phyloP scores from a whole-genome alignment of 73 alveolate genomes.

The Paramecium sonneborni region DNA sequence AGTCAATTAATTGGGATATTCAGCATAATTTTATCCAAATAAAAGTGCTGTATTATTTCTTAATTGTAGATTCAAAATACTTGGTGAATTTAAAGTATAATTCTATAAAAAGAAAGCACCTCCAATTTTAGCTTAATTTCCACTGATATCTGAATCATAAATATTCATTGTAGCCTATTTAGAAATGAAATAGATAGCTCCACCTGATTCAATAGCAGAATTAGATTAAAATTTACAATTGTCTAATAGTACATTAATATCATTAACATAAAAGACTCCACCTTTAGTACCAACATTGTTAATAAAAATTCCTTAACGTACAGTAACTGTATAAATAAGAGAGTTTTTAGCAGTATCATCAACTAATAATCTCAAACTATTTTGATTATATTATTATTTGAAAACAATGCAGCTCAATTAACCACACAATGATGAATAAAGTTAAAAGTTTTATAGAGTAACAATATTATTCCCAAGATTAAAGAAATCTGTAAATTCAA shows the following conservation, averaged over 20 bases:
- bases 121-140: not conserved
- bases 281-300: not conserved
- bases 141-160: not conserved
- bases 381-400: not conserved
- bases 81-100: not conserved
- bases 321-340: not conserved
- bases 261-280: not conserved
- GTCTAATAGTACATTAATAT: not conserved
- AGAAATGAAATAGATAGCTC: not conserved
- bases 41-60: not conserved
- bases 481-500: not conserved
- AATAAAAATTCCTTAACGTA: not conserved
- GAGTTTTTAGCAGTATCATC: not conserved
- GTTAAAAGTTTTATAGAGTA: not conserved
- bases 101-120: not conserved
- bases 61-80: not conserved
- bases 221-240: not conserved
- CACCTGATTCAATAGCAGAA: not conserved
- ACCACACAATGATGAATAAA: not conserved
- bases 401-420: not conserved
- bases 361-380: not conserved
- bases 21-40: not conserved
- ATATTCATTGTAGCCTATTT: not conserved
- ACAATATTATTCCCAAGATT: not conserved
- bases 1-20: not conserved